Percentiles rank a stretch among this genome's conserved stretches.
Evolutionary conservation across 108 stramenopile species (phyloP).

Genomic region (Pelagomonas calceolata): DNA sequence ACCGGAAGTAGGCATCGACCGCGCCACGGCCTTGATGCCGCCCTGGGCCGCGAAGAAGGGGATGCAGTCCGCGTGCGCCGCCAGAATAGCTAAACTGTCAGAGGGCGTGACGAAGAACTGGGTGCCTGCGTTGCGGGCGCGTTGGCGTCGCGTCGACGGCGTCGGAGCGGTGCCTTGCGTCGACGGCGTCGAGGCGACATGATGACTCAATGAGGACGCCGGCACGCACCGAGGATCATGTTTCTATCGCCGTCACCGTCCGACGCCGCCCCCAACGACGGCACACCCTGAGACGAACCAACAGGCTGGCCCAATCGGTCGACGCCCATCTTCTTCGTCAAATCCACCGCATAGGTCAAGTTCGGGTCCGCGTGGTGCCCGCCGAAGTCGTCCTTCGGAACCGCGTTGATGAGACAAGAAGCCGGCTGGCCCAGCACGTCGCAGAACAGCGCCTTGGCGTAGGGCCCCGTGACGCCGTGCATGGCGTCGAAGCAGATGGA

Average conservation of each 20-base stretch:
- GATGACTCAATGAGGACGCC: too few relatives aligned
- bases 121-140: too few relatives aligned
- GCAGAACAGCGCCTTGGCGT: slow-evolving; percentile 82
- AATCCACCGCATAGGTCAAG: slow-evolving; percentile 97
- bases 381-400: slow-evolving; percentile 89
- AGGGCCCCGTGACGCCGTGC: slow-evolving; percentile 97
- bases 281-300: slow-evolving; percentile 55
- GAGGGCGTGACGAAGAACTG: slow-evolving; percentile 99
- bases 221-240: slow-evolving; percentile 96
- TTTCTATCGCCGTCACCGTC: slow-evolving; percentile 99
- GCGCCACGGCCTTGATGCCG: slow-evolving; percentile 90
- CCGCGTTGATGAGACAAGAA: slow-evolving; percentile 64
- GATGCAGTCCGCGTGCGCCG: slow-evolving; percentile 86
- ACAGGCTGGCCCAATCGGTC: slow-evolving; percentile 68
- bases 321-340: slow-evolving; percentile 82
- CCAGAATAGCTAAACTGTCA: slow-evolving; percentile 95
- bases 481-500: slow-evolving; percentile 94
- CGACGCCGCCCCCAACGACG: slow-evolving; percentile 93
- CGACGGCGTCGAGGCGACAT: too few relatives aligned
- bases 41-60: slow-evolving; percentile 91
- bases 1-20: slow-evolving; percentile 98
- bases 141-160: too few relatives aligned
- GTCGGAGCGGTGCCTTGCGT: too few relatives aligned
- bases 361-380: slow-evolving; percentile 99
- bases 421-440: slow-evolving; percentile 80